Evolutionary conservation across 108 stramenopile species (phyloP).

Genomic region (Pseudonitzschia delicatissima): DNA sequence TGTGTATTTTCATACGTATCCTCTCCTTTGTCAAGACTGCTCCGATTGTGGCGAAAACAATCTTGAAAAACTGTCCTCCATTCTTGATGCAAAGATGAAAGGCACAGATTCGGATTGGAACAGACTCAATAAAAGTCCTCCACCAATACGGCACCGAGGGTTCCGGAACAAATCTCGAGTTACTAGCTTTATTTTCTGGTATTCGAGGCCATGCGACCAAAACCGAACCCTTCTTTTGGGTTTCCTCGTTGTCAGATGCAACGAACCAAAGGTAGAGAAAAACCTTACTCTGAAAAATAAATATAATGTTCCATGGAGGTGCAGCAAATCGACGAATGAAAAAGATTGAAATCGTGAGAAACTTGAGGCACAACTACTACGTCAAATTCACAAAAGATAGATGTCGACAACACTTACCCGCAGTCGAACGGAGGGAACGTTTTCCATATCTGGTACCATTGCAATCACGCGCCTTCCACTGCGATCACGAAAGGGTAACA

Average conservation of each 20-base stretch:
- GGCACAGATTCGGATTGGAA: conserved; percentile 10
- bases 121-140: not conserved
- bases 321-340: not conserved
- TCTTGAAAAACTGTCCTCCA: not conserved
- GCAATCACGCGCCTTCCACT: conserved; percentile 11
- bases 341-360: not conserved
- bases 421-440: not conserved
- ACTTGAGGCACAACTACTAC: not conserved
- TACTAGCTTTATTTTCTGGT: not conserved
- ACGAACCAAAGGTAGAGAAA: conserved; percentile 16
- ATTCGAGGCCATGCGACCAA: conserved; percentile 2
- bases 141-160: not conserved
- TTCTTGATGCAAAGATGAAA: conserved; percentile 2
- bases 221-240: conserved; percentile 27
- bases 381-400: not conserved
- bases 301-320: not conserved
- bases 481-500: conserved; percentile 15
- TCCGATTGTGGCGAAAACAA: not conserved
- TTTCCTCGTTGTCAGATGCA: conserved; percentile 27
- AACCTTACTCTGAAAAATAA: not conserved
- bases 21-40: not conserved
- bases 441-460: not conserved
- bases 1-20: conserved; percentile 13
- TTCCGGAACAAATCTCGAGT: not conserved
- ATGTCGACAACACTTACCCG: not conserved